phyloP scores from a whole-genome alignment of 2,329 filamentous ascomycete species.

The Exophiala lecanii-corni region DNA sequence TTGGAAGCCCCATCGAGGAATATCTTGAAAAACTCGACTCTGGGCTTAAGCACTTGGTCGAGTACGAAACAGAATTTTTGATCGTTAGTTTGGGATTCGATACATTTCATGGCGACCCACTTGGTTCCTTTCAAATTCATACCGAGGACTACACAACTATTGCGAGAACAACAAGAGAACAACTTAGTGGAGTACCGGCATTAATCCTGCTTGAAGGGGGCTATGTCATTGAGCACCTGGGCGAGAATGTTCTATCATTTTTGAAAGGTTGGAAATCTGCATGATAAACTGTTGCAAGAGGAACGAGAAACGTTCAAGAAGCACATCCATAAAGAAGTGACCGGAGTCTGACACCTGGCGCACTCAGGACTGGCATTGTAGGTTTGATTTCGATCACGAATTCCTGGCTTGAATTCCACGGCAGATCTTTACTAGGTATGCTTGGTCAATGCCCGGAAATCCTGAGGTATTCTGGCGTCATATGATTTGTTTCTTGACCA shows the following conservation, averaged over 20 bases:
- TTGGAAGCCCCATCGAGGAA: constrained; percentile 18
- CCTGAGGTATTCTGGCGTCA: too few species aligned
- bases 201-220: constrained; percentile 26
- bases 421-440: too few species aligned
- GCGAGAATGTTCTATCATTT: constrained; percentile 25
- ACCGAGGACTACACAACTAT: constrained; percentile 26
- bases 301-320: too few species aligned
- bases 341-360: too few species aligned
- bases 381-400: too few species aligned
- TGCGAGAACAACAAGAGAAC: constrained; percentile 15
- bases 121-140: constrained; percentile 25
- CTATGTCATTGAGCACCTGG: constrained; percentile 26
- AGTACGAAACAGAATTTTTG: constrained; percentile 21
- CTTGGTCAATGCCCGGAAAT: too few species aligned
- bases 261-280: constrained; percentile 24
- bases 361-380: too few species aligned
- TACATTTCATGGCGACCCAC: constrained; percentile 26
- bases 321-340: too few species aligned
- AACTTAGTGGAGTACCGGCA: constrained; percentile 15
- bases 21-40: constrained; percentile 21
- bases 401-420: too few species aligned
- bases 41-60: constrained; percentile 13
- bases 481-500: too few species aligned
- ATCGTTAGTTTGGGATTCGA: constrained; percentile 27
- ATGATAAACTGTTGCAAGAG: constrained; percentile 1